These are phyloP conservation scores for Spatholobus suberectus DNA, from an alignment of 306 rosid species.

Conservation along the genomic window DNA sequence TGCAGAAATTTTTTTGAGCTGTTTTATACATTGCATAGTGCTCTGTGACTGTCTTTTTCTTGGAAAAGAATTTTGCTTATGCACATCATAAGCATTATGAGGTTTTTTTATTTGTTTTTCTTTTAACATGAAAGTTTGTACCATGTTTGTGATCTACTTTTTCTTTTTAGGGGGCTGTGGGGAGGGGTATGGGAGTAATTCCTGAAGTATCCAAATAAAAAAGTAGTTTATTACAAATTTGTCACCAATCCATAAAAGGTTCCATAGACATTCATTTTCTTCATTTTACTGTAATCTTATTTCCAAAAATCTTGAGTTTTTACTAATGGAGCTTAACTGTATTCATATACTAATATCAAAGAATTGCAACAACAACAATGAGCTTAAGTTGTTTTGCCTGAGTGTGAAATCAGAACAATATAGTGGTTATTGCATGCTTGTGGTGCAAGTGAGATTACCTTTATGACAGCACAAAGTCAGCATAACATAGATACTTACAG, in stretches of 20 bases:
- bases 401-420: not conserved
- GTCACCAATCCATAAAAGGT: not conserved
- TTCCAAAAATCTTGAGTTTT: not conserved
- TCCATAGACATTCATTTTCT: not conserved
- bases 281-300: not conserved
- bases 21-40: not conserved
- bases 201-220: not conserved
- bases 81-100: not conserved
- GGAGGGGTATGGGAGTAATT: slow-evolving; percentile 10
- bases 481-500: slow-evolving; percentile 7
- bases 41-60: slow-evolving; percentile 16
- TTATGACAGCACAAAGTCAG: not conserved
- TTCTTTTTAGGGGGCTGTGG: not conserved
- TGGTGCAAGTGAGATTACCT: not conserved
- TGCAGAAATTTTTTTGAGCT: not conserved
- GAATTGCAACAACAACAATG: not conserved
- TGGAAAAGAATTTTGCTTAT: not conserved
- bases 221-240: not conserved
- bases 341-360: slow-evolving; percentile 9
- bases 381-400: not conserved
- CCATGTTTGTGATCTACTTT: not conserved
- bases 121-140: not conserved
- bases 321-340: not conserved
- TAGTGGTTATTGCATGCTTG: not conserved
- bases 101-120: not conserved